These are phyloP conservation scores for Penstemon eatonii DNA, from an alignment of 257 asterid genomes.

Conservation along the genomic window DNA sequence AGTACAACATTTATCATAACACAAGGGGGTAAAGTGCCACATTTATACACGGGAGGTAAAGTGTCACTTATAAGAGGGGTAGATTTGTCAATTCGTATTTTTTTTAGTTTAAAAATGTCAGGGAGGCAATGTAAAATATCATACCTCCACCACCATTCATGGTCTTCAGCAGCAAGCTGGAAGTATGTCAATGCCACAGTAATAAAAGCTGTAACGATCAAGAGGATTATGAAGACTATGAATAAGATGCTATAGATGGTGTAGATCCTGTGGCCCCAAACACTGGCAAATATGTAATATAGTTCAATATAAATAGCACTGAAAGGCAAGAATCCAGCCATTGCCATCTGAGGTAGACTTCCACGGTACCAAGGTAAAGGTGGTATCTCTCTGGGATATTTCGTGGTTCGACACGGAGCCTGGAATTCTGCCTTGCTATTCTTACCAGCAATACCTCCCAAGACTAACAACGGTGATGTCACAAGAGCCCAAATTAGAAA, in stretches of 20 bases:
- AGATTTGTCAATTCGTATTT: too few species aligned
- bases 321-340: slow-evolving; percentile 95
- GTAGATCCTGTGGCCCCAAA: slow-evolving; percentile 94
- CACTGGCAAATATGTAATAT: slow-evolving; percentile 86
- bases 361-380: slow-evolving; percentile 84
- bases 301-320: slow-evolving; percentile 90
- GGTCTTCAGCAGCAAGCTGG: slow-evolving; percentile 95
- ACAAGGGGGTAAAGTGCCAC: too few species aligned
- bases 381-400: slow-evolving; percentile 85
- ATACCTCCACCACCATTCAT: slow-evolving; percentile 99
- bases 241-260: slow-evolving; percentile 83
- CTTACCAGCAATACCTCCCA: slow-evolving; percentile 91
- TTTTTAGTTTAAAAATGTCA: too few species aligned
- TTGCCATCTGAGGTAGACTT: slow-evolving; percentile 85
- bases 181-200: slow-evolving; percentile 87
- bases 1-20: too few species aligned
- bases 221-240: slow-evolving; percentile 84
- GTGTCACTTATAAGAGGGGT: too few species aligned
- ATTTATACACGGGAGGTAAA: too few species aligned
- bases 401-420: slow-evolving; percentile 86
- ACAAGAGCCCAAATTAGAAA: slow-evolving; percentile 87
- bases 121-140: too few species aligned
- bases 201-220: slow-evolving; percentile 83
- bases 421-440: slow-evolving; percentile 84
- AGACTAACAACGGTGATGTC: slow-evolving; percentile 74